Evolutionary conservation across 345 rosid species (phyloP), one percentile per base, ranked within the genome.

Genomic region (Camelina neglecta): DNA sequence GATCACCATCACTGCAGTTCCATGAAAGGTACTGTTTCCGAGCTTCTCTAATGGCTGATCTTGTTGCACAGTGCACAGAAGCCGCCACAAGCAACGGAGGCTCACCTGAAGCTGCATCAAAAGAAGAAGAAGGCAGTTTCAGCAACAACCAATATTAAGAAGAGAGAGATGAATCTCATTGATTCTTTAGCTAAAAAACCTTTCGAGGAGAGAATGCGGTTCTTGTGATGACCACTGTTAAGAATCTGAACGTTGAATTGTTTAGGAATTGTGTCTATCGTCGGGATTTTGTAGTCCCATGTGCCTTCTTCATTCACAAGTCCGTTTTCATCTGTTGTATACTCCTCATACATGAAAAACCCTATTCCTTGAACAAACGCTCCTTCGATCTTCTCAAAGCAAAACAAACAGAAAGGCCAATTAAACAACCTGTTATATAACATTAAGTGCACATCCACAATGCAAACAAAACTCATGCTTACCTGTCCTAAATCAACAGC

Each of bases 401-500:
- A 38, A 26, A 11, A 39, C 11, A 36, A 21, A 31, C 54, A 48
- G 0, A 44, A 38, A 8, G 6, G 13, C 8, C 41, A 44, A 35
- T 45, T 10, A 54, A 33, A 3, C 42, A 67, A 70, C 23, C 10
- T 16, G 12, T 2, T 2, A 35, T 48, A 21, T 4, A 15, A 11
- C 1, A 20, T 84, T 56, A 84, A 76, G 50, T 50, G 33, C 18
- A 59, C 9, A 54, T 60, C 15, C n/a, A 62, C 3, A 75, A 69
- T 24, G 44, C 20, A 41, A 23, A 44, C 53, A 8, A 39, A 9
- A 20, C 49, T 49, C 60, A 48, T 36, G 73, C 84, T 76, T 51
- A 94, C 98, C 93, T 93, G 98, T 81, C 98, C 98, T 78, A 94
- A 82, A 84, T 94, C 97, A 38, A 94, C 94, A 7, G 98, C 95